Percentiles rank a stretch among this genome's conserved stretches.
Evolutionary conservation across 2,329 filamentous ascomycete genomes (phyloP).

Genomic region (Verticillium klebahnii): DNA sequence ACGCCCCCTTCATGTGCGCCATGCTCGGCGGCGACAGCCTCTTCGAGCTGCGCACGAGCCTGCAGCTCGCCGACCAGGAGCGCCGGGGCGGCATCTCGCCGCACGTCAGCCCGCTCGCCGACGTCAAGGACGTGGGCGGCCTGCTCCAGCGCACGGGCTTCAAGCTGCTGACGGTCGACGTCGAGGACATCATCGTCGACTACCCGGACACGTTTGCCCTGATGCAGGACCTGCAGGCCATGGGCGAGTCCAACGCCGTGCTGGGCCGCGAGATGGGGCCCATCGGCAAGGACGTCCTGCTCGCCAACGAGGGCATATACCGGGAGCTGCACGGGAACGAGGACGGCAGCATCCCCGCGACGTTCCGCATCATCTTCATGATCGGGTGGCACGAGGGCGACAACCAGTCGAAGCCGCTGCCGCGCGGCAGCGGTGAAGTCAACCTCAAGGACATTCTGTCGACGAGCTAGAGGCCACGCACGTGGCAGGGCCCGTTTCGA

Average conservation of each 20-base stretch:
- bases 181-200: slow-evolving; percentile 95
- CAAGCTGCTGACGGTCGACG: slow-evolving; percentile 92
- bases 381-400: slow-evolving; percentile 93
- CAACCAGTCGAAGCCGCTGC: slow-evolving; percentile 72
- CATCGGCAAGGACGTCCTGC: slow-evolving; percentile 75
- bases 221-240: slow-evolving; percentile 91
- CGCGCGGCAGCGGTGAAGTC: slow-evolving; percentile 78
- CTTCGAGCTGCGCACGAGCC: slow-evolving; percentile 85
- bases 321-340: slow-evolving; percentile 78
- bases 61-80: slow-evolving; percentile 90
- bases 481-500: background rate
- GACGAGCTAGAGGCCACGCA: slow-evolving; percentile 27
- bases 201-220: slow-evolving; percentile 86
- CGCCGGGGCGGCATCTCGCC: slow-evolving; percentile 86
- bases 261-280: slow-evolving; percentile 76
- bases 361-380: slow-evolving; percentile 95
- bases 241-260: slow-evolving; percentile 93
- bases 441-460: slow-evolving; percentile 79
- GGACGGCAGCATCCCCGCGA: slow-evolving; percentile 75
- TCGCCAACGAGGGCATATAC: slow-evolving; percentile 88
- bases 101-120: slow-evolving; percentile 85
- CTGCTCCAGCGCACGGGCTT: slow-evolving; percentile 84
- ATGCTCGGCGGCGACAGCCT: slow-evolving; percentile 96
- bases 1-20: slow-evolving; percentile 86
- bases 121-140: slow-evolving; percentile 87